Evolutionary conservation across 192 early-diverging fungal genomes (phyloP), one percentile per base, ranked within the genome.

Genomic region (Coemansia sp.): DNA sequence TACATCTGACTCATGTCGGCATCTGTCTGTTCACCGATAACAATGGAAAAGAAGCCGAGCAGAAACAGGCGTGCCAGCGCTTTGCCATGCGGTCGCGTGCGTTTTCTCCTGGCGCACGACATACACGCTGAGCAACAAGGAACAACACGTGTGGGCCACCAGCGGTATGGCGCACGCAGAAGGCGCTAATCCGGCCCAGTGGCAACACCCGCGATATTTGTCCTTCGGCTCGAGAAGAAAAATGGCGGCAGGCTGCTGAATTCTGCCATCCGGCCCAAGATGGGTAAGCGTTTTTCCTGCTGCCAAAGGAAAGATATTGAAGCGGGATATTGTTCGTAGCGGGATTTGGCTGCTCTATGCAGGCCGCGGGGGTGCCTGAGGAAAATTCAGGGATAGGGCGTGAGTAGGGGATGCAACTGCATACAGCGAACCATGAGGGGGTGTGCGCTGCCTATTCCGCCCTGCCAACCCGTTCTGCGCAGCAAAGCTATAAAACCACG

Each of bases 381-480:
- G 8, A 29, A 39, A 39, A 39, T 39, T 39, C 38, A 39, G 38
- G 38, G 38, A 39, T 39, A 15, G 19, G 6, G n/a, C 38, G 19
- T 5, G n/a, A n/a, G n/a, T n/a, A 39, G 19, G 38, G 38, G 36
- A 3, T 14, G 38, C 38, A 39, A 47, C 15, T 47, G 45, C 45
- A 47, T 47, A 47, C 26, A 47, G 45, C 28, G 28, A 20, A 29
- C 45, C 45, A 47, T 47, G 45, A 47, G 45, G 38, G 45, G 28
- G 15, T 12, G 26, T 8, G 27, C 14, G 45, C 45, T 47, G n/a
- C n/a, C n/a, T 47, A 29, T 47, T 47, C 45, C 45, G 28, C 45
- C 38, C 45, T 29, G 26, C 28, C 28, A 31, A 47, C 45, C 45
- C 27, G 45, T 47, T 47, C 26, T 47, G 28, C 23, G 45, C 45